Percentiles rank a stretch among this genome's conserved stretches.
Conservation (phyloP, 2,329 filamentous ascomycete species). For the Phialemoniopsis sp. region DNA sequence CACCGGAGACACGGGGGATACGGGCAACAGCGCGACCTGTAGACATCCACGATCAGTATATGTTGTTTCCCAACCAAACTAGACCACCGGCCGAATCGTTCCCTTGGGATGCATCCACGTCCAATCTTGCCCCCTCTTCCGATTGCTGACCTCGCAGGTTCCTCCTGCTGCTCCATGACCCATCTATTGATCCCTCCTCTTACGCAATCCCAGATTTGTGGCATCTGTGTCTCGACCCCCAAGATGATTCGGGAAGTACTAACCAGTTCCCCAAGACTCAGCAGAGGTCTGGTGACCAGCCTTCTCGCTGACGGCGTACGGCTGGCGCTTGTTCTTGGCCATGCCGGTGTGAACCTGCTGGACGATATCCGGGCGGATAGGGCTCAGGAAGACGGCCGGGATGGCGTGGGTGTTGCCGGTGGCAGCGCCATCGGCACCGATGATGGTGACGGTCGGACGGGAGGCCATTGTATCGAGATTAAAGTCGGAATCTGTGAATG, state of each 20-base stretch:
- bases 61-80: too few relatives aligned
- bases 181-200: neutral
- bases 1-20: slow-evolving; percentile 99
- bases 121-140: too few relatives aligned
- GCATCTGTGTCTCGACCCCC: slow-evolving; percentile 14
- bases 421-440: slow-evolving; percentile 92
- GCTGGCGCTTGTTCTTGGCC: slow-evolving; percentile 99
- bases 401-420: slow-evolving; percentile 86
- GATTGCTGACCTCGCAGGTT: too few relatives aligned
- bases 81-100: too few relatives aligned
- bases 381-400: slow-evolving; percentile 93
- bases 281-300: slow-evolving; percentile 99
- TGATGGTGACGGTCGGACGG: slow-evolving; percentile 95
- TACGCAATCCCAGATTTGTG: slow-evolving; percentile 8
- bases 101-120: neutral
- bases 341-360: slow-evolving; percentile 99
- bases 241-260: slow-evolving; percentile 34
- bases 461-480: slow-evolving; percentile 70
- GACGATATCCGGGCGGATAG: slow-evolving; percentile 98
- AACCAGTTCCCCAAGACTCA: slow-evolving; percentile 99
- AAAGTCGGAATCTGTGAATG: slow-evolving; percentile 2
- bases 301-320: slow-evolving; percentile 99
- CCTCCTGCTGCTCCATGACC: too few relatives aligned
- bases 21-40: slow-evolving; percentile 96
- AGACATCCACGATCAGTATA: slow-evolving; percentile 3